Evolutionary conservation across 2,329 filamentous ascomycete species (phyloP), one percentile per base, ranked within the genome.

Genomic region (Macrophomina tecta): DNA sequence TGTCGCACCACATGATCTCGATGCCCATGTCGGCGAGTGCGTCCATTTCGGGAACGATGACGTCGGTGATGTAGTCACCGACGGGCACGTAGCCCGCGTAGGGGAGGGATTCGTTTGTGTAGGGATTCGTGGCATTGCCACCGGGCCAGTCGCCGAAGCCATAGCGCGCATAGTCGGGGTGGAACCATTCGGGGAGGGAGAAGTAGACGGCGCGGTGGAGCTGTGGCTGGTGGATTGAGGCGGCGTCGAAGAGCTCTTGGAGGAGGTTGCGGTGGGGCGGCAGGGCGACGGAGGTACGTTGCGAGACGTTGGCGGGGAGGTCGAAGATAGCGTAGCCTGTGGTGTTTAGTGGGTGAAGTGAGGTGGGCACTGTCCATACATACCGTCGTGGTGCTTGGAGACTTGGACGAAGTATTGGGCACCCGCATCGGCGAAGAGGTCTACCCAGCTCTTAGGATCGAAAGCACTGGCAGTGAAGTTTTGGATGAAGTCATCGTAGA

Each of bases 401-500:
- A 78, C 76, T 65, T 80, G 76, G 3, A 83, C 78, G 70, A 82
- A 81, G 72, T 84, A 80, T n/a, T 82, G 80, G 7, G 84, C 84
- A 9, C 84, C 84, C 2, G 84, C 79, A 38, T 84, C 83, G 1
- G 82, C 81, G 65, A 86, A 82, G 1, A 86, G 78, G 69, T 86
- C 83, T 1, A 86, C 82, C 83, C 83, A 86, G 46, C 79, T 82
- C 64, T 84, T 85, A 0, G 86, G 80, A 69, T 86, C 78, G 69
- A 79, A 88, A 0, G 72, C 72, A 0, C 78, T 75, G 0, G 83
- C 84, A 0, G 84, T 87, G 74, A 87, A 88, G 67, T 84, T 78
- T 4, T 77, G 73, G 70, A 87, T 83, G 62, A 83, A 84, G 72
- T 88, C 85, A 69, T 88, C 86, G 71, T 88, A 88, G 9, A 80